phyloP scores from a whole-genome alignment of 1,284 basidiomycete species.

The Vanrija sp. region DNA sequence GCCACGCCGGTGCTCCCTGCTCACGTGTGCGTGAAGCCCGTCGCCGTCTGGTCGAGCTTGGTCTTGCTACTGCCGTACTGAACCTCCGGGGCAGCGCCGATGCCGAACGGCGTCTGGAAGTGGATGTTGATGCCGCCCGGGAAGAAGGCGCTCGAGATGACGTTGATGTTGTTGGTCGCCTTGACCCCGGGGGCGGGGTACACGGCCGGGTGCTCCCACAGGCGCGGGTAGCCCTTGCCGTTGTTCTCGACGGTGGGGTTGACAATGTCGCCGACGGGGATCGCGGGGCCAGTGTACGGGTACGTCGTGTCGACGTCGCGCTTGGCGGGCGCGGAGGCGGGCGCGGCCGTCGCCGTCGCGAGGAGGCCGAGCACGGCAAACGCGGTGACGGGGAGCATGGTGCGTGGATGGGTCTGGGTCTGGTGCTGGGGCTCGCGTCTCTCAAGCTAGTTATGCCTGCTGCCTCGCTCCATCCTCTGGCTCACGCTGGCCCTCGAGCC shows the following conservation, averaged over 20 bases:
- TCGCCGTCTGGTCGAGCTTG: conserved; percentile 16
- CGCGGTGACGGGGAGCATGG: too few relatives aligned
- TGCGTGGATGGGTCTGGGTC: too few relatives aligned
- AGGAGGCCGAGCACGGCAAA: too few relatives aligned
- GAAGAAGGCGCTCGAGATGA: conserved; percentile 25
- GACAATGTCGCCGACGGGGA: conserved; percentile 29
- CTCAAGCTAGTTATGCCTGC: too few relatives aligned
- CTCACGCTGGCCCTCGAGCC: too few relatives aligned
- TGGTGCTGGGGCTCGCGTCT: too few relatives aligned
- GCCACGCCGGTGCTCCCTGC: neutral
- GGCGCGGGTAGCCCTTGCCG: conserved; percentile 24
- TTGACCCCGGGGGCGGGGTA: conserved; percentile 8
- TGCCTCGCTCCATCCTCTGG: too few relatives aligned
- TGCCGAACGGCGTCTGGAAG: conserved; percentile 36
- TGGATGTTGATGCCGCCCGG: conserved; percentile 33
- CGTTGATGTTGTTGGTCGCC: conserved; percentile 38
- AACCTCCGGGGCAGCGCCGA: conserved; percentile 21
- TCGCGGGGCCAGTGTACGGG: conserved; percentile 25
- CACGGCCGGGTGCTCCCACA: conserved; percentile 22
- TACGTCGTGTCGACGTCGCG: conserved; percentile 19
- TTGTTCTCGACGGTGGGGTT: conserved; percentile 24
- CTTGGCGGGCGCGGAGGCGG: neutral
- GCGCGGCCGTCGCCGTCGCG: too few relatives aligned
- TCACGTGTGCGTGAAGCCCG: conserved; percentile 21
- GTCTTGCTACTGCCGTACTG: conserved; percentile 16